A percentile compares a stretch with the other conserved stretches of the same genome.
These are phyloP conservation scores for Aspergillus awamori DNA, from an alignment of 2,329 filamentous ascomycete species.

Conservation along the genomic window DNA sequence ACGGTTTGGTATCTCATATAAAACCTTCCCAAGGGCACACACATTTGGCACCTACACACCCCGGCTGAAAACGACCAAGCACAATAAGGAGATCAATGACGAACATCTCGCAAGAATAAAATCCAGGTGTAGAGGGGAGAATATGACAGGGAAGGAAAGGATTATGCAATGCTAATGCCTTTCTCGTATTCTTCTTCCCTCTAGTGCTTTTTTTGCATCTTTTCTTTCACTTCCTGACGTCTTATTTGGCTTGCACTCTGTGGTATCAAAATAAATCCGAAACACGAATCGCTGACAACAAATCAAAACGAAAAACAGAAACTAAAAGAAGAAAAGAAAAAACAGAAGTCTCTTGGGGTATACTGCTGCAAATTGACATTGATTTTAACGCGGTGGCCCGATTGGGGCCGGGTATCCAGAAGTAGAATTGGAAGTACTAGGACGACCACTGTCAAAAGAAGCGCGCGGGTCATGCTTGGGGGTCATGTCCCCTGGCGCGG, in stretches of 20 bases:
- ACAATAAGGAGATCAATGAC: neutral
- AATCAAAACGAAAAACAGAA: conserved; percentile 48
- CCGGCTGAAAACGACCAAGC: conserved; percentile 1
- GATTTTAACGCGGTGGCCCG: conserved; percentile 83
- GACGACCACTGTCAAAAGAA: conserved; percentile 88
- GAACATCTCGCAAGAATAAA: neutral
- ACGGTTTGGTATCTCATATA: conserved; percentile 12
- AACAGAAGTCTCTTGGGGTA: conserved; percentile 45
- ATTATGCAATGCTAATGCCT: neutral
- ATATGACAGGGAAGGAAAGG: neutral
- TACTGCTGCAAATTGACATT: conserved; percentile 50
- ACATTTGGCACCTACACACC: neutral
- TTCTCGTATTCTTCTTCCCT: conserved; percentile 8
- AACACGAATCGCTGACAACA: conserved; percentile 28
- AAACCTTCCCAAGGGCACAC: neutral
- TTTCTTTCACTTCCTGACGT: conserved; percentile 14
- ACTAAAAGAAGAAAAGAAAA: conserved; percentile 36
- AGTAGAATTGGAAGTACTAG: conserved; percentile 94
- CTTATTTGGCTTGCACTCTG: conserved; percentile 23
- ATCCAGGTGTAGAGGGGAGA: conserved; percentile 1
- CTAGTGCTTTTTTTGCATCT: conserved; percentile 13
- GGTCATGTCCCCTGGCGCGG: conserved; percentile 73
- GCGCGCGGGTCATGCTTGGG: conserved; percentile 81
- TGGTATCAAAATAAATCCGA: conserved; percentile 36
- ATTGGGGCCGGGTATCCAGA: conserved; percentile 94